Evolutionary conservation across 768 basidiomycete species (phyloP), one percentile per base, ranked within the genome.

Genomic region (Aureoboletus auriporus): DNA sequence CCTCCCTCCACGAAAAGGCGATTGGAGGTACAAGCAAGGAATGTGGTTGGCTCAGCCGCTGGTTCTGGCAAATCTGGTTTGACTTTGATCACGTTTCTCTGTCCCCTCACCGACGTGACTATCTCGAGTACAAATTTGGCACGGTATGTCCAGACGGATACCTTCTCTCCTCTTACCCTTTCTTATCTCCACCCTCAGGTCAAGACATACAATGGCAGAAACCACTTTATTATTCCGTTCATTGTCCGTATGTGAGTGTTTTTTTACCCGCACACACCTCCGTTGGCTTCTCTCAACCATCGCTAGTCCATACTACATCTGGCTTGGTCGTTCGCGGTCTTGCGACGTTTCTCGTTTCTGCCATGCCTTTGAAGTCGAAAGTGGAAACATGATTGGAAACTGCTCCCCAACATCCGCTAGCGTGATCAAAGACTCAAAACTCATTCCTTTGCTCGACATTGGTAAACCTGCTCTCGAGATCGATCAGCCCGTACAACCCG

Each of bases 61-160:
- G 82, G 80, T 89, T 89, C 70, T 88, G 86, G 86, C 81, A 84
- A 55, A 82, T 83, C 37, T 87, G 82, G 82, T 79, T 78, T 54
- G 76, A 77, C 51, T 77, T 78, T 51, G 77, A 78, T 53, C 73
- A 75, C 56, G 75, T 82, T 31, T 77, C 73, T 13, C 64, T 79
- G 8, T 74, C 75, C 20, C 78, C 80, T 8, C 77, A 79, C 26
- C 68, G 85, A 30, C 74, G 84, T 16, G 79, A 83, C 44, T 89
- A 89, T 63, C 74, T 89, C 30, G 87, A 90, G 63, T 86, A 88
- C 65, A 79, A 79, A 49, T 88, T 88, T 66, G 85, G 85, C 35
- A 88, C 86, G 26, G 79, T 84, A 39, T 44, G 72, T 68, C 16
- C 17, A 12, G 10, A 56, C 44, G 46, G 13, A 30, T 28, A 8